A percentile compares a stretch with the other conserved stretches of the same genome.
Conservation (phyloP, 2,329 filamentous ascomycete genomes). For the Epichloe coenophiala region DNA sequence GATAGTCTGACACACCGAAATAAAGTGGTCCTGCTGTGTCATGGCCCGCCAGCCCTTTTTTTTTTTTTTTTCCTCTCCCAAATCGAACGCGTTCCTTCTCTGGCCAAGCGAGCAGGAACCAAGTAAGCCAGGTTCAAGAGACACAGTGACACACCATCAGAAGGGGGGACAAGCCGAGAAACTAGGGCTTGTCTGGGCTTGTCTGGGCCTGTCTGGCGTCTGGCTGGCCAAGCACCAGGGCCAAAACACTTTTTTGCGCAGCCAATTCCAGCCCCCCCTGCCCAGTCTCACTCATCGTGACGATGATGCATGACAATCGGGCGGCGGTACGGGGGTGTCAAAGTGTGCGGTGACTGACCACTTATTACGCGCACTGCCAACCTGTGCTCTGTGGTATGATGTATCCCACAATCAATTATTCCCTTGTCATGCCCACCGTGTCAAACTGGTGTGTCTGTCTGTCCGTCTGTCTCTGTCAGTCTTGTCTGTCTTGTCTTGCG, state of each 20-base stretch:
- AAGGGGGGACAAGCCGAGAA: neutral
- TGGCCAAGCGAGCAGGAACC: slow-evolving; percentile 3
- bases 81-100: no score
- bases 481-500: slow-evolving; percentile 6
- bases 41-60: slow-evolving; percentile 13
- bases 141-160: neutral
- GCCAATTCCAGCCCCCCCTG: slow-evolving; percentile 2
- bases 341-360: slow-evolving; percentile 1
- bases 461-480: no score
- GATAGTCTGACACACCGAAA: slow-evolving; percentile 37
- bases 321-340: slow-evolving; percentile 1
- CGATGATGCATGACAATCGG: slow-evolving; percentile 3
- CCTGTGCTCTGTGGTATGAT: neutral
- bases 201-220: neutral
- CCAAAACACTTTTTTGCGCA: neutral
- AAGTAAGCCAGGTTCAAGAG: neutral
- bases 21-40: slow-evolving; percentile 26
- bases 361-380: neutral
- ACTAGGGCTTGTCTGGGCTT: neutral
- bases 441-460: neutral
- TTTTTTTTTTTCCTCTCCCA: neutral
- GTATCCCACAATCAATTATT: no score
- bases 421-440: slow-evolving; percentile 2
- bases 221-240: neutral
- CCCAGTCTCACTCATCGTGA: neutral